Evolutionary conservation across 2,329 filamentous ascomycete species (phyloP), one percentile per base, ranked within the genome.

Genomic region (Coniochaeta prunicola): DNA sequence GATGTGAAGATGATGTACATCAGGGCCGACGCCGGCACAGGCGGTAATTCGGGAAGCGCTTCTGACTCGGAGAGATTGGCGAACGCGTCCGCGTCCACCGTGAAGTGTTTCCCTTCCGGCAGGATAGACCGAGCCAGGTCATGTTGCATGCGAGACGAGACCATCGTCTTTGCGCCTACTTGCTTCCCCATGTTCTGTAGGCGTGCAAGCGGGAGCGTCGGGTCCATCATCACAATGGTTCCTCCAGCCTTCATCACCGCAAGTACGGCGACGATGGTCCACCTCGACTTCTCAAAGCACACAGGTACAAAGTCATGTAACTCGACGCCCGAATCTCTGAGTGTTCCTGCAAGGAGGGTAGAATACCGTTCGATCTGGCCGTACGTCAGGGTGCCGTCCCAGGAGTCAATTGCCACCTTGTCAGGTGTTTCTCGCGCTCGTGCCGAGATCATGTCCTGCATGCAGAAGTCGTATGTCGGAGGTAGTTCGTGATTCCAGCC

Each of bases 1-100:
- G 80, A 83, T 9, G 81, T 83, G 65, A 82, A 83, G 62, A 81
- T 77, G 60, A 80, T 76, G 53, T 69, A 70, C 58, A 68, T 64
- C n/a, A 65, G 30, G 17, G 62, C 57, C 4, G 58, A 57, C 3
- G 62, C 36, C 4, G 62, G 62, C 15, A 62, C 59, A 24, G 67
- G 58, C 0, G 60, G 53, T 0, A 63, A 59, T 1, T n/a, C 2
- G 0, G 64, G 64, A 5, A 73, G 63, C 1, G 53, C 21, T 8
- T 33, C 56, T 13, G 38, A 34, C 4, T 36, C 30, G 34, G 42
- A 30, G 38, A 9, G 40, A 3, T 17, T 40, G 30, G 68, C 67
- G 19, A 63, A 61, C 1, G 56, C 36, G 4, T 57, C 53, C 7
- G 42, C 13, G 6, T 59, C 54, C 4, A 61, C 48, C 1, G 42